Conservation (phyloP, 257 asterid species). For the Vinca minor region DNA sequence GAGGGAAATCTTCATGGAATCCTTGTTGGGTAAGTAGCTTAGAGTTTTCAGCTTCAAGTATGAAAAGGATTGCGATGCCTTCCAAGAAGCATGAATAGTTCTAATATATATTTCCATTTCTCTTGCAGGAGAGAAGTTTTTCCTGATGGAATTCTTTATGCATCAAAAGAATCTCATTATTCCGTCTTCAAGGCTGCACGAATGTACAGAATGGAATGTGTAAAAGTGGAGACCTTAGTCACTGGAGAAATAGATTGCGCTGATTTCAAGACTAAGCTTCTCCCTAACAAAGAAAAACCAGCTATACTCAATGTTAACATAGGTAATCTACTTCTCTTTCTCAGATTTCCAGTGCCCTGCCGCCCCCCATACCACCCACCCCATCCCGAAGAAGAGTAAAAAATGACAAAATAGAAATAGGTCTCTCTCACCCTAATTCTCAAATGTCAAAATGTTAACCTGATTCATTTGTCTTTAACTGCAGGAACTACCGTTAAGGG, state of each 20-base stretch:
- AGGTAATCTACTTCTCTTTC: conserved; percentile 35
- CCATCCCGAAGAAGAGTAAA: neutral
- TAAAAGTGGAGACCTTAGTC: conserved; percentile 59
- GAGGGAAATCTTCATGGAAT: conserved; percentile 98
- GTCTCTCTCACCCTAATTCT: neutral
- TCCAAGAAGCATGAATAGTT: conserved; percentile 4
- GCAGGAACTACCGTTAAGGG: conserved; percentile 98
- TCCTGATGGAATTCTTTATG: conserved; percentile 89
- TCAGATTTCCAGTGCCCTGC: neutral
- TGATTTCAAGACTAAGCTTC: conserved; percentile 64
- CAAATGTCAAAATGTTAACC: neutral
- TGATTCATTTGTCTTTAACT: conserved; percentile 13
- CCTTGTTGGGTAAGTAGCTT: conserved; percentile 62
- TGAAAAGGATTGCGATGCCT: conserved; percentile 1
- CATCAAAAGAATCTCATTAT: conserved; percentile 90
- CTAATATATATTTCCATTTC: conserved; percentile 18
- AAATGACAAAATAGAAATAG: neutral
- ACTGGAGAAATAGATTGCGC: conserved; percentile 89
- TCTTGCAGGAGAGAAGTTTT: conserved; percentile 85
- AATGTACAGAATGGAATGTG: conserved; percentile 97
- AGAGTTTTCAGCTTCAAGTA: neutral
- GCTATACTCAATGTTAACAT: conserved; percentile 89
- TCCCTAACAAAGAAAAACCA: conserved; percentile 67
- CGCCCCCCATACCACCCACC: too few species aligned
- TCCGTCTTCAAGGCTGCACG: conserved; percentile 95